Percentiles rank a stretch among this genome's conserved stretches.
These are phyloP conservation scores for Phialophora tarda DNA, from an alignment of 2,329 filamentous ascomycete species.

Conservation along the genomic window DNA sequence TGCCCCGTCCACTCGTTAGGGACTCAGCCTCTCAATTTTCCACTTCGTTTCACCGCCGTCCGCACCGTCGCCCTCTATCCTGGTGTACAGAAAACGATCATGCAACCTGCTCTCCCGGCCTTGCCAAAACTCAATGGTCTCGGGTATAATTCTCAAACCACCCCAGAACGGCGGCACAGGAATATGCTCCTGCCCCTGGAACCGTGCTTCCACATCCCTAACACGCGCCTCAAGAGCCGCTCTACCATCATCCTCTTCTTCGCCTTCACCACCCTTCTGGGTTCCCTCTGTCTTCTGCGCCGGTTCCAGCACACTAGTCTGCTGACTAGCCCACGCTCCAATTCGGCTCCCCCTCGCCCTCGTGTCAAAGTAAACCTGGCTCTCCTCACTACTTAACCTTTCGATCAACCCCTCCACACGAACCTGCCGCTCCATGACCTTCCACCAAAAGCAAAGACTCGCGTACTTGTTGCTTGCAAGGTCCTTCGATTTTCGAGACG, in stretches of 20 bases:
- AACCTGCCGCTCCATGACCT: conserved; percentile 83
- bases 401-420: conserved; percentile 80
- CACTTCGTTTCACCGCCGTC: conserved; percentile 28
- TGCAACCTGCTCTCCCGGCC: conserved; percentile 87
- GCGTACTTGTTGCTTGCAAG: conserved; percentile 76
- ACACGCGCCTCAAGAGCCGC: conserved; percentile 78
- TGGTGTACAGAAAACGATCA: conserved; percentile 87
- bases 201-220: conserved; percentile 74
- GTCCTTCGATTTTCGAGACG: conserved; percentile 70
- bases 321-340: conserved; percentile 90
- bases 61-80: conserved; percentile 52
- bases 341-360: conserved; percentile 79
- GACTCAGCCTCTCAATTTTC: conserved; percentile 40
- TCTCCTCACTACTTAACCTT: conserved; percentile 72
- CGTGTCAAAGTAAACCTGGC: conserved; percentile 68
- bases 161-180: conserved; percentile 96
- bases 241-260: conserved; percentile 67
- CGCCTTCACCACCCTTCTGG: conserved; percentile 38
- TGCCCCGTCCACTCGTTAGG: conserved; percentile 22
- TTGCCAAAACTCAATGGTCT: conserved; percentile 94
- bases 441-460: conserved; percentile 90
- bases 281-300: conserved; percentile 26
- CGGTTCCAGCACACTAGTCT: conserved; percentile 74
- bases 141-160: conserved; percentile 81
- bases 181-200: conserved; percentile 76